phyloP scores from a whole-genome alignment of 2,329 filamentous ascomycete species.

The Microascus cirrosus region DNA sequence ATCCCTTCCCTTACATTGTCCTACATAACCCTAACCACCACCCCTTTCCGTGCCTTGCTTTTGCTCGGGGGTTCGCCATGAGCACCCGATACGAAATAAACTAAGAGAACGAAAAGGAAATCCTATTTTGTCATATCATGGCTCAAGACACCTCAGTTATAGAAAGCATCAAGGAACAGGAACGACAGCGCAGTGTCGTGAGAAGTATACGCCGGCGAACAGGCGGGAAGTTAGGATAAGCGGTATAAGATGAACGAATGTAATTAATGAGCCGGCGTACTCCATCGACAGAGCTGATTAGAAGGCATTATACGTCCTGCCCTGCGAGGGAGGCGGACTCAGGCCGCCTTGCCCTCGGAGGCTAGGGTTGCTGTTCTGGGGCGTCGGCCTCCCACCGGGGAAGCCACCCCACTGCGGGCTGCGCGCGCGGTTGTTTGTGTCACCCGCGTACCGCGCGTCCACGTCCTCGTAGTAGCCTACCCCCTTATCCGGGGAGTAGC shows the following conservation, averaged over 20 bases:
- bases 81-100: no score
- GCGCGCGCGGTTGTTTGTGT: conserved; percentile 10
- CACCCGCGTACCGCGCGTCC: conserved; percentile 65
- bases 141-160: no score
- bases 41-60: no score
- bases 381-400: conserved; percentile 18
- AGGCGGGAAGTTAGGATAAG: not conserved
- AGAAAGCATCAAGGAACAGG: not conserved
- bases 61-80: no score
- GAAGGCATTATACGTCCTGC: conserved; percentile 17
- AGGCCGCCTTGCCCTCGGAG: conserved; percentile 40
- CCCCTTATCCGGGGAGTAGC: not conserved
- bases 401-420: conserved; percentile 12
- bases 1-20: not conserved
- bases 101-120: no score
- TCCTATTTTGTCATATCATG: no score
- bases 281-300: not conserved
- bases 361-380: not conserved
- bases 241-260: not conserved
- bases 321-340: conserved; percentile 28
- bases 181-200: not conserved
- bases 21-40: not conserved
- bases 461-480: conserved; percentile 81
- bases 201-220: not conserved
- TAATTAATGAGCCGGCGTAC: not conserved